Evolutionary conservation across 148 eudicot species (phyloP), one percentile per base, ranked within the genome.

Genomic region (Rhododendron williamsianum): DNA sequence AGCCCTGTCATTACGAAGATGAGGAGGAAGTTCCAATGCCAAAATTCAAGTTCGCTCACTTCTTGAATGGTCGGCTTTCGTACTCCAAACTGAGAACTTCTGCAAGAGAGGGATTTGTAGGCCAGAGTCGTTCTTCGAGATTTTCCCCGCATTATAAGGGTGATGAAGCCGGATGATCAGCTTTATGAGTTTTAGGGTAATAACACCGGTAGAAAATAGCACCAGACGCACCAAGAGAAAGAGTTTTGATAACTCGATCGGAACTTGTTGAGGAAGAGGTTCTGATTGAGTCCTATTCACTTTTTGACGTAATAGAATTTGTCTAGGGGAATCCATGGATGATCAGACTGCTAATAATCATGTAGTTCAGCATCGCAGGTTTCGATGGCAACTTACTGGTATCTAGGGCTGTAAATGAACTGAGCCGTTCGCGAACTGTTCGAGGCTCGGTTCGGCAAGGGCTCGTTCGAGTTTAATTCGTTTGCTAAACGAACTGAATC

Each of bases 41-140:
- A 38, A 43, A 76, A 16, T 84, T 84, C 73, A 84, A 84, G n/a
- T 56, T 84, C 56, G 81, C 86, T 38, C 52, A 41, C 41, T 76
- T 54, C 41, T 56, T 76, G 41, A 84, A 30, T 12, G 43, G 81
- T 25, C 80, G 54, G 18, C 73, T 56, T 80, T 76, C 81, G 0
- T 84, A 56, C 86, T 84, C 86, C 25, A 84, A 76, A 16, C 33
- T 76, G 73, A 23, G 27, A 38, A 21, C 72, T 84, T 35, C 72
- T n/a, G 41, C 52, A n/a, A 84, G 73, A 56, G 51, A 41, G 72
- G 71, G 71, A 13, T 51, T 4, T 23, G 6, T 51, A 36, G 69
- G 35, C 51, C 41, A 33, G 72, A 84, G 23, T 76, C 65, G 10
- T 23, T 52, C 65, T 72, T 83, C 48, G 1, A 49, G 65, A 83